These are phyloP conservation scores for Mycotypha africana DNA, from an alignment of 371 early-diverging fungal genomes.

Conservation along the genomic window DNA sequence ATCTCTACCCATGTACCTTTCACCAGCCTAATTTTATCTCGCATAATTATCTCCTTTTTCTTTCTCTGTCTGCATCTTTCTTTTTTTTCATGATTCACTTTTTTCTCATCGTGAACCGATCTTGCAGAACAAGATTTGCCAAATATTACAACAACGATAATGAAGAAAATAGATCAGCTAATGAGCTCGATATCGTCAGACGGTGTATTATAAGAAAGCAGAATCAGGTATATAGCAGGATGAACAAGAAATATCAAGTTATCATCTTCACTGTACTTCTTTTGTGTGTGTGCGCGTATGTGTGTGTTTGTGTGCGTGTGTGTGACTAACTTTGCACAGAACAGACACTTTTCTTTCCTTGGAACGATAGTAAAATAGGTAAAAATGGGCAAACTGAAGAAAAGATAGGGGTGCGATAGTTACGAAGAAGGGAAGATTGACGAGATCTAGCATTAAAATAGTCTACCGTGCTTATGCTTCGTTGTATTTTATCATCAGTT, in stretches of 20 bases:
- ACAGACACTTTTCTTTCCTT: too few relatives aligned
- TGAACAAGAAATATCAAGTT: not conserved
- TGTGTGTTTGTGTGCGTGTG: too few relatives aligned
- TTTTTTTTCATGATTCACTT: slow-evolving; percentile 27
- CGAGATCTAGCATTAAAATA: slow-evolving; percentile 4
- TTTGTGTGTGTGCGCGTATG: too few relatives aligned
- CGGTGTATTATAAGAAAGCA: slow-evolving; percentile 27
- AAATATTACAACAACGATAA: slow-evolving; percentile 24
- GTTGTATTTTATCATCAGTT: slow-evolving; percentile 41
- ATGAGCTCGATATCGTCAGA: slow-evolving; percentile 31
- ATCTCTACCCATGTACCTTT: too few relatives aligned
- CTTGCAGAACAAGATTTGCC: slow-evolving; percentile 40
- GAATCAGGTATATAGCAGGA: too few relatives aligned
- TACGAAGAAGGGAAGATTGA: too few relatives aligned
- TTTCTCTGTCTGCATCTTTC: not conserved
- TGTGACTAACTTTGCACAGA: too few relatives aligned
- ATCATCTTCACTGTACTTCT: not conserved
- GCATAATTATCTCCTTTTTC: not conserved
- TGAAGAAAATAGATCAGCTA: slow-evolving; percentile 19
- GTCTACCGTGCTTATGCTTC: slow-evolving; percentile 41
- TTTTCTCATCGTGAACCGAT: slow-evolving; percentile 38
- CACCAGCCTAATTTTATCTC: too few relatives aligned
- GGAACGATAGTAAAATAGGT: too few relatives aligned
- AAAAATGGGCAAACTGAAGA: too few relatives aligned
- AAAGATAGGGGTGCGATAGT: too few relatives aligned